Evolutionary conservation across 768 basidiomycete species (phyloP).

Genomic region (Auricularia auricula-judae): DNA sequence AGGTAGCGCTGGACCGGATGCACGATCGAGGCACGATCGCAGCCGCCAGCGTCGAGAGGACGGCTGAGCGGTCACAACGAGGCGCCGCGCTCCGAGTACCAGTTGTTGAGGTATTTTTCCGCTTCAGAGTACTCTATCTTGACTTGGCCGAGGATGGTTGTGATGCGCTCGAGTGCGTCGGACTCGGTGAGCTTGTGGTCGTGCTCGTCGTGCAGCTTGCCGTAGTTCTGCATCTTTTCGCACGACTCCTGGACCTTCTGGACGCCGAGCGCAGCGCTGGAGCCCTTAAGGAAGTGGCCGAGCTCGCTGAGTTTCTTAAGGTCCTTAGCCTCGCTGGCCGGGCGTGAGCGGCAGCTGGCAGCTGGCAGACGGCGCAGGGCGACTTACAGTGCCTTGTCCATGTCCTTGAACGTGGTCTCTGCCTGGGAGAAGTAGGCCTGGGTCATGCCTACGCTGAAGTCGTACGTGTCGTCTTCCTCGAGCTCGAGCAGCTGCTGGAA

Average conservation of each 20-base stretch:
- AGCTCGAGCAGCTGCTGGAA: slow-evolving; percentile 86
- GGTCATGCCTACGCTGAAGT: slow-evolving; percentile 74
- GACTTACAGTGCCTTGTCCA: slow-evolving; percentile 71
- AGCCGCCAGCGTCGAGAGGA: no score
- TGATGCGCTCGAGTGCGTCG: slow-evolving; percentile 51
- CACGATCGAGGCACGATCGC: no score
- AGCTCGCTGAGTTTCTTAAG: slow-evolving; percentile 57
- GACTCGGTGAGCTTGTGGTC: slow-evolving; percentile 26
- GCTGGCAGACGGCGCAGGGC: slow-evolving; percentile 6
- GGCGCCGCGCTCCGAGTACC: slow-evolving; percentile 27
- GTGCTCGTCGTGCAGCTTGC: slow-evolving; percentile 46
- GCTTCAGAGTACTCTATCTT: slow-evolving; percentile 64
- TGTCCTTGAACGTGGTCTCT: slow-evolving; percentile 57
- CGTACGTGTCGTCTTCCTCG: slow-evolving; percentile 66
- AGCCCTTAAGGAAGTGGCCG: slow-evolving; percentile 96
- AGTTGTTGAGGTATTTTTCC: slow-evolving; percentile 53
- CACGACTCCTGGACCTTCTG: slow-evolving; percentile 72
- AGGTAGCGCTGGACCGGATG: no score
- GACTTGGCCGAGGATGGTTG: slow-evolving; percentile 41
- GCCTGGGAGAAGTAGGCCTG: slow-evolving; percentile 77
- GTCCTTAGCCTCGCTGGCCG: slow-evolving; percentile 41
- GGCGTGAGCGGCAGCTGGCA: neutral
- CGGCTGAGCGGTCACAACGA: neutral
- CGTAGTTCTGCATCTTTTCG: slow-evolving; percentile 86
- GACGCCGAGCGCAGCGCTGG: slow-evolving; percentile 87